These are phyloP conservation scores for Camellia granthamiana DNA, from an alignment of 148 eudicot genomes.

Conservation along the genomic window DNA sequence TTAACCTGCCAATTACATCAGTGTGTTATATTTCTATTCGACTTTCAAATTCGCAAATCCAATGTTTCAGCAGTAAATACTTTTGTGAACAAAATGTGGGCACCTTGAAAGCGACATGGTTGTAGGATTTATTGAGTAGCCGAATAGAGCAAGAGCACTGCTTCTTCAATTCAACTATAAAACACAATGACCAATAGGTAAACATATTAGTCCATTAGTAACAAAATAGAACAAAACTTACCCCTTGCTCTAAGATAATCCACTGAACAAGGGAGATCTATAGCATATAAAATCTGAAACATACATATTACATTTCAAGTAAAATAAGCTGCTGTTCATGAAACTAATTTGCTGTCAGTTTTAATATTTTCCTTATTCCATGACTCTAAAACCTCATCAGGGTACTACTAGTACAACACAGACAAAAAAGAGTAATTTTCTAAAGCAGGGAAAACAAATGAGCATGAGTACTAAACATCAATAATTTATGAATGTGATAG, in stretches of 20 bases:
- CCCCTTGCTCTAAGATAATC: too few relatives aligned
- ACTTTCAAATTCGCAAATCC: not conserved
- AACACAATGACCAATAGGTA: not conserved
- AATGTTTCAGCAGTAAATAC: not conserved
- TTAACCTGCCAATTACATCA: constrained; percentile 54
- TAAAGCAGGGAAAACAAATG: not conserved
- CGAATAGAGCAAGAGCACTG: constrained; percentile 66
- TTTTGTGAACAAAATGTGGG: constrained; percentile 7
- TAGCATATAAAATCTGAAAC: not conserved
- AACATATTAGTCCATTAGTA: constrained; percentile 6
- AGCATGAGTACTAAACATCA: not conserved
- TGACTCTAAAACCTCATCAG: not conserved
- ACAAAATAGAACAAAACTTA: too few relatives aligned
- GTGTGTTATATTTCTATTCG: not conserved
- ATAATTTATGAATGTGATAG: not conserved
- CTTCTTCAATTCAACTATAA: constrained; percentile 71
- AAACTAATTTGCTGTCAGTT: not conserved
- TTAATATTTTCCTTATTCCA: not conserved
- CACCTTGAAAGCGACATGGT: constrained; percentile 91
- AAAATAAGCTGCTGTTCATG: not conserved
- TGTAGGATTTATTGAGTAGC: constrained; percentile 56
- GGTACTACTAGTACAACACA: not conserved
- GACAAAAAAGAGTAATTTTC: not conserved
- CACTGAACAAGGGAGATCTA: too few relatives aligned
- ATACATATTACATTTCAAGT: not conserved